Evolutionary conservation across 2,329 filamentous ascomycete species (phyloP).

Genomic region (Fusarium verrucosum): DNA sequence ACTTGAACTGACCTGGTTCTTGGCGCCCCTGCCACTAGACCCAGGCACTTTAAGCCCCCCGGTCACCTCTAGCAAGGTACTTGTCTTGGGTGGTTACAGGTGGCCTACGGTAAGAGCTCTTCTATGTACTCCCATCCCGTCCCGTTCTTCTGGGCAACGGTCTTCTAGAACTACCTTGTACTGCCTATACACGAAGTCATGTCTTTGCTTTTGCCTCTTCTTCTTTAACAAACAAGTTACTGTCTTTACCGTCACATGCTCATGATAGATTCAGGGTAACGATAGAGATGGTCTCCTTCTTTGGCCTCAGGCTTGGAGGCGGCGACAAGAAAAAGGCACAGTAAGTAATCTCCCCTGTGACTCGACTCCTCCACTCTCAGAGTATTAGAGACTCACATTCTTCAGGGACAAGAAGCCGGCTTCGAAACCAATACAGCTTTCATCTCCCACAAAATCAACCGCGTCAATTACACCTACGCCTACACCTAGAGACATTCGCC

Average conservation of each 20-base stretch:
- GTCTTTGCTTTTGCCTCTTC: constrained; percentile 15
- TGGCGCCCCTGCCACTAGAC: constrained; percentile 12
- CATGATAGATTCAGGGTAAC: constrained; percentile 19
- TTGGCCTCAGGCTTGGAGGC: constrained; percentile 64
- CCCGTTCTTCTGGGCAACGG: constrained; percentile 23
- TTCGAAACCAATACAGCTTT: constrained; percentile 24
- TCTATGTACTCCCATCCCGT: not conserved
- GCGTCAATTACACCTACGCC: not conserved
- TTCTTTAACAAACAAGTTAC: not conserved
- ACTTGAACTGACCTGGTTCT: constrained; percentile 29
- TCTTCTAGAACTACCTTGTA: constrained; percentile 36
- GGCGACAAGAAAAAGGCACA: constrained; percentile 66
- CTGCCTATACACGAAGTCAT: constrained; percentile 10
- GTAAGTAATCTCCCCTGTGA: constrained; percentile 46
- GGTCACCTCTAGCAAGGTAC: constrained; percentile 16
- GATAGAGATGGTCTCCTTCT: constrained; percentile 65
- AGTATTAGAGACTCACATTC: constrained; percentile 8
- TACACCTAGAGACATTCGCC: constrained; percentile 42
- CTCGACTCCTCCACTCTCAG: not conserved
- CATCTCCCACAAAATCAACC: constrained; percentile 13
- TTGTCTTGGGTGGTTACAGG: too few relatives aligned
- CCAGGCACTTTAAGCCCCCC: constrained; percentile 10
- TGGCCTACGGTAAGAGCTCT: constrained; percentile 33
- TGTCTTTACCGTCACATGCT: constrained; percentile 14
- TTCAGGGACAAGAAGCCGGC: constrained; percentile 38